These are phyloP conservation scores for Xanthoconium purpureum DNA, from an alignment of 768 basidiomycete genomes.

Conservation along the genomic window DNA sequence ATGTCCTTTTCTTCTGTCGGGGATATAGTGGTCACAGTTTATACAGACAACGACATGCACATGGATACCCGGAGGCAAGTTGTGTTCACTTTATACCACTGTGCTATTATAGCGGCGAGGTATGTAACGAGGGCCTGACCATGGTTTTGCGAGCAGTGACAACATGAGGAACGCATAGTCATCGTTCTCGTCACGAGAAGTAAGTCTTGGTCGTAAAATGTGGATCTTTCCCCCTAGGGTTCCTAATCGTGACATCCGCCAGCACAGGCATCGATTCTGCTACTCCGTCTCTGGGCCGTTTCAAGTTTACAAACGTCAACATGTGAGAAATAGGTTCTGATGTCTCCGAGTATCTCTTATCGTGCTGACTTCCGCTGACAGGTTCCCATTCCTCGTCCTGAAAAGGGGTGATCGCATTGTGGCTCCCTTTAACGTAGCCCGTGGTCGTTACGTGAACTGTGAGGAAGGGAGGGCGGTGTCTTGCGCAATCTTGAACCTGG, in stretches of 20 bases:
- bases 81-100: no score
- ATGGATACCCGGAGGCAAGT: no score
- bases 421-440: conserved; percentile 59
- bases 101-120: no score
- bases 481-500: conserved; percentile 54
- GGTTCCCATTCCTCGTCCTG: conserved; percentile 22
- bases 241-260: neutral
- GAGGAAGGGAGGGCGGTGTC: conserved; percentile 52
- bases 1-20: no score
- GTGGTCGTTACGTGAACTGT: conserved; percentile 56
- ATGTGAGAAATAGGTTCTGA: neutral
- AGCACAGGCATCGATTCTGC: conserved; percentile 5
- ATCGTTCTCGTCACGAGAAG: conserved; percentile 9
- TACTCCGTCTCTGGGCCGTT: neutral
- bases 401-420: conserved; percentile 60
- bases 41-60: no score
- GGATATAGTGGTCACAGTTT: no score
- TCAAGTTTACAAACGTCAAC: neutral
- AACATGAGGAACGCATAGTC: neutral
- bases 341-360: neutral
- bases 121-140: neutral
- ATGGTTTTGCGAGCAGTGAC: neutral
- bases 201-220: neutral
- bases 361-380: neutral
- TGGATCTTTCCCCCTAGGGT: neutral